Conservation (phyloP, 768 basidiomycete species). For the Collybia mongolica region DNA sequence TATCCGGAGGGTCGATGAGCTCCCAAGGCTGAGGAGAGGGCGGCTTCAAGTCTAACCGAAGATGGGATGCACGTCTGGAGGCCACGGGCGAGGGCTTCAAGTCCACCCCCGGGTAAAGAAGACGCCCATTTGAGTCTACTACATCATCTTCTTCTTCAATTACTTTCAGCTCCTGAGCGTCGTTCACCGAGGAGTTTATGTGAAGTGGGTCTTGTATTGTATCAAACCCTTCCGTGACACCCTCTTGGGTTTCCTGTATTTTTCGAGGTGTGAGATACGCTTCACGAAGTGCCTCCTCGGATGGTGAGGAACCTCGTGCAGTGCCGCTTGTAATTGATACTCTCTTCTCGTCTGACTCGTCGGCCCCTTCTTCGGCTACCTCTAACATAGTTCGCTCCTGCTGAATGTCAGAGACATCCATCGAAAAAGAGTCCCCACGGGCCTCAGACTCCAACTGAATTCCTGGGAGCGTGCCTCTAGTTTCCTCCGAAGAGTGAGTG, state of each 20-base stretch:
- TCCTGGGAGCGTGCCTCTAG: not conserved
- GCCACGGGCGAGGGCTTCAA: slow-evolving; percentile 25
- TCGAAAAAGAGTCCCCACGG: not conserved
- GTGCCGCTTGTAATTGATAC: not conserved
- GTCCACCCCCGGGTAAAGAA: slow-evolving; percentile 20
- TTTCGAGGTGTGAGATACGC: not conserved
- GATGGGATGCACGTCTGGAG: slow-evolving; percentile 38
- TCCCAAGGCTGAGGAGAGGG: slow-evolving; percentile 72
- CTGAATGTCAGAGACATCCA: slow-evolving; percentile 2
- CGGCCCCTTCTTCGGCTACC: slow-evolving; percentile 11
- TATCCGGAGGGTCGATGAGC: slow-evolving; percentile 45
- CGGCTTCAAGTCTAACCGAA: slow-evolving; percentile 48
- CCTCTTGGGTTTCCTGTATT: not conserved
- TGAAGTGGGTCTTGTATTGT: slow-evolving; percentile 9
- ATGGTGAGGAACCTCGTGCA: not conserved
- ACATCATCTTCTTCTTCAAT: slow-evolving; percentile 21
- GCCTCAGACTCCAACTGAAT: not conserved
- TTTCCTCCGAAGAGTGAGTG: not conserved
- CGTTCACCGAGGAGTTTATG: slow-evolving; percentile 2
- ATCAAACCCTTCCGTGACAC: slow-evolving; percentile 5
- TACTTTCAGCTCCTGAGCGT: slow-evolving; percentile 13
- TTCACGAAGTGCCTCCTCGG: not conserved
- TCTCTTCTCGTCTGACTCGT: not conserved
- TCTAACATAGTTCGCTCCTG: slow-evolving; percentile 25
- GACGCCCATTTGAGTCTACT: slow-evolving; percentile 23